Conservation (phyloP, 106 monocot genomes). For the Narthecium ossifragum region DNA sequence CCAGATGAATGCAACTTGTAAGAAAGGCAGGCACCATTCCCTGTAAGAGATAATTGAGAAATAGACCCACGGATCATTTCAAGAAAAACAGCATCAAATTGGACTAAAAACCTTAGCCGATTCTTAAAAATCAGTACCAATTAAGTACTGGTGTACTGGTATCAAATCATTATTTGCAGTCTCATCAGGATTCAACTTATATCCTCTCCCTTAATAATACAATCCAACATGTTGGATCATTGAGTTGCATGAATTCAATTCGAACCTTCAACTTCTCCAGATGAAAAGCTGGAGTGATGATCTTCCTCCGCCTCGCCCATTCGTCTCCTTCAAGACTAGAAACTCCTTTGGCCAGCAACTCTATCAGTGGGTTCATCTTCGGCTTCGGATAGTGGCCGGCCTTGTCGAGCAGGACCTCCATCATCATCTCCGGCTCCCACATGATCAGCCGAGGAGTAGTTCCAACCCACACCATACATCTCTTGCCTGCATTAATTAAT, state of each 20-base stretch:
- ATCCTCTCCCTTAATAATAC: no score
- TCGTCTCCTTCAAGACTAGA: slow-evolving; percentile 35
- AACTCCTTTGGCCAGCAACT: slow-evolving; percentile 19
- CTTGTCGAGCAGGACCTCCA: slow-evolving; percentile 31
- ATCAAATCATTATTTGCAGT: no score
- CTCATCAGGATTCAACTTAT: no score
- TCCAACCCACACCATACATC: slow-evolving; percentile 30
- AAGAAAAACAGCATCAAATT: no score
- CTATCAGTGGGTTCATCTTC: slow-evolving; percentile 14
- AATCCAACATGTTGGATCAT: no score
- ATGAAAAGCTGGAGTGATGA: slow-evolving; percentile 51
- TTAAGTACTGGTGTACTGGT: no score
- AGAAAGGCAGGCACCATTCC: slow-evolving; percentile 49
- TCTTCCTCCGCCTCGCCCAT: slow-evolving; percentile 40
- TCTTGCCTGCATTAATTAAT: slow-evolving; percentile 25
- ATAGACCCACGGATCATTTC: no score
- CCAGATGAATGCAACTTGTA: slow-evolving; percentile 29
- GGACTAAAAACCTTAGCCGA: no score
- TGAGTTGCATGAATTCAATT: neutral
- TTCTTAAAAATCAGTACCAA: no score
- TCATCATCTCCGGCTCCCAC: slow-evolving; percentile 33
- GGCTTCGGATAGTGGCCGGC: slow-evolving; percentile 27
- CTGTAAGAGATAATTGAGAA: slow-evolving; percentile 25
- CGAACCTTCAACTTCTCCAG: slow-evolving; percentile 43
- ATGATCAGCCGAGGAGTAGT: slow-evolving; percentile 31